Conservation (phyloP, 164 flowering plant genomes). For the Liriodendron chinense region DNA sequence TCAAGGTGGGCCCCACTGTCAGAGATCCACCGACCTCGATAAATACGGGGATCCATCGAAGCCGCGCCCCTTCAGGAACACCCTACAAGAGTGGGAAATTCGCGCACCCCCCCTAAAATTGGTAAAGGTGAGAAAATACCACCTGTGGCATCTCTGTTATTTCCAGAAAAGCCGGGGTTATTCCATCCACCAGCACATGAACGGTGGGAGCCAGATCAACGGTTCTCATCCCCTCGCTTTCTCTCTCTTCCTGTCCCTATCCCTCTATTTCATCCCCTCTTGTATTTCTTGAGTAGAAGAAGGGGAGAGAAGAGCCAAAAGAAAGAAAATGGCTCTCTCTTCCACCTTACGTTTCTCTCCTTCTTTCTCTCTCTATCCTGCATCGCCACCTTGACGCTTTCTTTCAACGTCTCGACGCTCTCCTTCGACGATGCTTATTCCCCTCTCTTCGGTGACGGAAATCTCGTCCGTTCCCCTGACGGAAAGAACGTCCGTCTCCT, state of each 20-base stretch:
- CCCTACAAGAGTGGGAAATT: no score
- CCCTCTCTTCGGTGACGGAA: constrained; percentile 70
- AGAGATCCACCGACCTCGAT: no score
- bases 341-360: background rate
- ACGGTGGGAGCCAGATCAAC: background rate
- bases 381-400: background rate
- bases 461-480: constrained; percentile 48
- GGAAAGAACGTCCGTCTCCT: constrained; percentile 25
- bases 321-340: background rate
- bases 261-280: constrained; percentile 1
- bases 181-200: background rate
- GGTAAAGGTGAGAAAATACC: background rate
- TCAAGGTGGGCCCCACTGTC: no score
- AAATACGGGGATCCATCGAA: no score
- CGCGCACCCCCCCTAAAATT: no score
- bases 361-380: constrained; percentile 6
- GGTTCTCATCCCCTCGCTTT: background rate
- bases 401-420: constrained; percentile 30
- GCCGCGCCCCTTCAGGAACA: no score
- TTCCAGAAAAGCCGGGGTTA: background rate
- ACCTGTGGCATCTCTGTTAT: background rate
- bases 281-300: background rate
- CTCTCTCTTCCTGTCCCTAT: background rate
- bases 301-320: background rate
- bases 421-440: constrained; percentile 48